Evolutionary conservation across 2,329 filamentous ascomycete species (phyloP).

Genomic region (Mycocentrospora acerina): DNA sequence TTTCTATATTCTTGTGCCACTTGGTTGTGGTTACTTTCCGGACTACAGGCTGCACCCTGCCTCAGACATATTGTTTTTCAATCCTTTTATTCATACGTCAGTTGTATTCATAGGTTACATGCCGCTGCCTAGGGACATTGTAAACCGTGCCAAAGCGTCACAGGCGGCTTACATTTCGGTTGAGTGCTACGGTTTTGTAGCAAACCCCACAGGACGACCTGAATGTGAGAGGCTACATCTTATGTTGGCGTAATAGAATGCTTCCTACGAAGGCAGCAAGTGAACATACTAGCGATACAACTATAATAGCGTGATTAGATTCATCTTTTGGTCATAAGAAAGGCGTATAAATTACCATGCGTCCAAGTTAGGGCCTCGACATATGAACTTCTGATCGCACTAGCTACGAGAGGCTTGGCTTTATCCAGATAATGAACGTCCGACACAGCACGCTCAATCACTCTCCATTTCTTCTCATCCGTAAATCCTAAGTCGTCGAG

Average conservation of each 20-base stretch:
- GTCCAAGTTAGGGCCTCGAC: conserved; percentile 27
- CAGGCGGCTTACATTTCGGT: too few species aligned
- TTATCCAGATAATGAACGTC: conserved; percentile 23
- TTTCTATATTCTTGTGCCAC: too few species aligned
- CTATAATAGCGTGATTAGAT: conserved; percentile 7
- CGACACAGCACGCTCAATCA: conserved; percentile 21
- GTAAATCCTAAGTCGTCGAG: conserved; percentile 12
- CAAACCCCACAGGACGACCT: too few species aligned
- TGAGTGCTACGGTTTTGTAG: too few species aligned
- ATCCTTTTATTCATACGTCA: too few species aligned
- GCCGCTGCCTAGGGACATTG: too few species aligned
- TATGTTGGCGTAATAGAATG: conserved; percentile 21
- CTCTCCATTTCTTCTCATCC: conserved; percentile 7
- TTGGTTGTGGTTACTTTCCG: too few species aligned
- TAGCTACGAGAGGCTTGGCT: conserved; percentile 13
- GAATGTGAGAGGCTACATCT: too few species aligned
- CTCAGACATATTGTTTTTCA: too few species aligned
- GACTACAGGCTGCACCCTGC: too few species aligned
- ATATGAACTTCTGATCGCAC: conserved; percentile 18
- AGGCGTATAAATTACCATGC: conserved; percentile 14
- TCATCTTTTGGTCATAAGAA: not conserved
- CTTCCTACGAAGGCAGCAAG: conserved; percentile 18
- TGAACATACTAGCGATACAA: conserved; percentile 20
- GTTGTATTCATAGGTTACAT: too few species aligned
- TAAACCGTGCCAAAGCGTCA: too few species aligned